Base-by-base conservation (phyloP, 2,329 filamentous ascomycete genomes). In the Ophiostoma perfectum region DNA sequence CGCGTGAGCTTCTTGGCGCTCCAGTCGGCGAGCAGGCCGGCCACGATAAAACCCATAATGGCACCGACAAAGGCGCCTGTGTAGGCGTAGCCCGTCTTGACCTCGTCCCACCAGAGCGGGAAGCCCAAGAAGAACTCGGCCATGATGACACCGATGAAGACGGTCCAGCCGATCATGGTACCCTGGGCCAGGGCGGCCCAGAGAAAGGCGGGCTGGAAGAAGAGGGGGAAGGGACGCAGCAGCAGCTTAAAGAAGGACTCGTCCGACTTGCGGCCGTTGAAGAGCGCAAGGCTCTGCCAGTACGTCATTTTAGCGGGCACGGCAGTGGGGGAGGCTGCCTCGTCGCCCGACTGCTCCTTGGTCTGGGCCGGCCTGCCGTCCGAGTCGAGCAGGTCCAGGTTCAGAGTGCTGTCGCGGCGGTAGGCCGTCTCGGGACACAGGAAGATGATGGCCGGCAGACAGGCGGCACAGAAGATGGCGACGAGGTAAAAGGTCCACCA, bases 121-220 rank as follows among this genome's bases (percentile, higher is more conserved):
- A 90, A 89, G 1, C 89, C 88, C 64, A 96, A 84, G 80, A 95
- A 94, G 72, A 96, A 88, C 70, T 89, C 86, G n/a, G 89, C 90
- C 63, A 96, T 80, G 72, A 95, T 87, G 70, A 95, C 89, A 68
- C 91, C 90, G 72, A 96, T 94, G 75, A 97, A 92, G 16, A 97
- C 91, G 0, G 93, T 96, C 93, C 94, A 98, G 72, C 93, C 94
- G 74, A 97, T 97, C 75, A 97, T 86, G 4, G 91, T 87, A 16
- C 93, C 93, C 82, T 97, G 93, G 65, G 93, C 91, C 3, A 97
- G 81, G 74, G 82, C 83, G 38, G 82, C 83, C 91, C 92, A 97
- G 55, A 96, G 78, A 73, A 97, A 92, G 7, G 91, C 91, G 0
- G 93, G 93, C 76, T 97, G 93, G 6, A 90, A 77, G 73, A 96